Percentiles rank a stretch among this genome's conserved stretches.
These are phyloP conservation scores for Cubamyces sp. DNA, from an alignment of 768 basidiomycete species.

Conservation along the genomic window DNA sequence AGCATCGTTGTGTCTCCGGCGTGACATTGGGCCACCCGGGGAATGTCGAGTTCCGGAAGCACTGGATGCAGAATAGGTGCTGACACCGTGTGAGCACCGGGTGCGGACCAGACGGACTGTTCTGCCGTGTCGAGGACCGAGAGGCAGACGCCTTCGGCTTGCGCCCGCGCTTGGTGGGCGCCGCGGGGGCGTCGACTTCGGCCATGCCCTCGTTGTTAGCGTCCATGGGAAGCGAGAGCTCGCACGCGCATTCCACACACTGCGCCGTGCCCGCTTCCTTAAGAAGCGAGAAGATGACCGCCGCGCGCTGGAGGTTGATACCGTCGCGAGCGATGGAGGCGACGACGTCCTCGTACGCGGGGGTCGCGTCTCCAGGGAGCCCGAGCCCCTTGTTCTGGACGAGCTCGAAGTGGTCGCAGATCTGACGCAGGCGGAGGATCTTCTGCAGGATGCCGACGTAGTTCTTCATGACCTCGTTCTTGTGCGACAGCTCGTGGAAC, in stretches of 20 bases:
- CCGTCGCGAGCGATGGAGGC: slow-evolving; percentile 79
- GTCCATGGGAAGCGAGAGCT: slow-evolving; percentile 56
- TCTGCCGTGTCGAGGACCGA: slow-evolving; percentile 74
- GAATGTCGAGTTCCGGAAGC: slow-evolving; percentile 81
- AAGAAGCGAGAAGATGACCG: slow-evolving; percentile 82
- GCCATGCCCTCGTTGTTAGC: slow-evolving; percentile 44
- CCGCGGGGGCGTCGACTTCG: slow-evolving; percentile 51
- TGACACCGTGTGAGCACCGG: slow-evolving; percentile 90
- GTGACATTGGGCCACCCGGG: slow-evolving; percentile 79
- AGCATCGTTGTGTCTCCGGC: slow-evolving; percentile 60
- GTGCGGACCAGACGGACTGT: slow-evolving; percentile 64
- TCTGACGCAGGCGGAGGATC: slow-evolving; percentile 94
- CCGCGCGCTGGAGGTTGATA: slow-evolving; percentile 71
- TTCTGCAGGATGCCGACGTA: slow-evolving; percentile 97
- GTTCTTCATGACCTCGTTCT: slow-evolving; percentile 96
- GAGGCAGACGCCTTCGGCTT: slow-evolving; percentile 58
- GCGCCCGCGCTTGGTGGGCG: slow-evolving; percentile 52
- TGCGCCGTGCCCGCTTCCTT: slow-evolving; percentile 87
- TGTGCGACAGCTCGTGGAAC: slow-evolving; percentile 83
- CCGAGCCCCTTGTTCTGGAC: slow-evolving; percentile 68
- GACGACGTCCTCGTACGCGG: slow-evolving; percentile 79
- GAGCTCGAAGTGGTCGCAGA: slow-evolving; percentile 94
- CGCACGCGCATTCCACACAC: slow-evolving; percentile 85
- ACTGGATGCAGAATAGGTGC: slow-evolving; percentile 87
- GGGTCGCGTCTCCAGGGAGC: slow-evolving; percentile 47